Evolutionary conservation across 768 basidiomycete species (phyloP), one percentile per base, ranked within the genome.

Genomic region (Hydnum rufescens): DNA sequence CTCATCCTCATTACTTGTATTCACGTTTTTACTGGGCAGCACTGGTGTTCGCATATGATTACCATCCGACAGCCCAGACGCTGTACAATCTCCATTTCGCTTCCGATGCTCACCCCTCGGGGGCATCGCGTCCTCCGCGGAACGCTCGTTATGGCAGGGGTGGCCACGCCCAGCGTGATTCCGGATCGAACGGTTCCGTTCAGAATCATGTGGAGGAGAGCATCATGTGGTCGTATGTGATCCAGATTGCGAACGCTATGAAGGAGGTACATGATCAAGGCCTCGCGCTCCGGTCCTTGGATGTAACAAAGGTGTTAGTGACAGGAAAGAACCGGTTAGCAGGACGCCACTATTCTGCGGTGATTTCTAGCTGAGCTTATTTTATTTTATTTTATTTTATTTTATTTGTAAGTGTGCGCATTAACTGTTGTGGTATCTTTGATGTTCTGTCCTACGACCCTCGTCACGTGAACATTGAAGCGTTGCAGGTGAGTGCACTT

Each of bases 41-140:
- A 5, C 74, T 99, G 28, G 78, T 97, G 31, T 80, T 97, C 18
- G 85, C 82, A 0, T 95, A 90, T 61, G 78, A 87, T 34, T 96
- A 86, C 63, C 78, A 90, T 60, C 78, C 95, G 0, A 76, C 80
- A 57, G 74, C 89, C 1, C 73, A 77, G 56, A 95, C 89, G 0
- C 73, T 99, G 22, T 64, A 61, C 36, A 19, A 25, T 13, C 25
- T 42, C 18, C 54, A 56, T 30, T 31, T 56, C 29, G 47, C 16
- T 0, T 79, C 69, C 57, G 85, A 93, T 36, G 71, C 74, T 30
- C 61, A 59, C 1, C n/a, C n/a, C n/a, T 48, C 26, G 51, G 57
- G 46, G 43, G 58, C 42, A 32, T 59, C 48, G 51, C 58, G 34
- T 48, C 61, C 16, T 56, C 60, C 52, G 8, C 8, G 55, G 56